phyloP scores from a whole-genome alignment of 78 protist genomes.

The slime mould (Dictyostelium discoideum) region dicty_2.7 NC_007088.5:7778001-7778500 shows the following conservation, averaged over 20 bases:
- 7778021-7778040: slow-evolving; percentile 20
- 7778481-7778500: not conserved
- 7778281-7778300: slow-evolving; percentile 65
- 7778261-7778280: slow-evolving; percentile 57
- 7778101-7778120: slow-evolving; percentile 52
- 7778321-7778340: slow-evolving; percentile 41
- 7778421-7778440: slow-evolving; percentile 55
- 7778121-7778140: too few relatives aligned
- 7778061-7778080: slow-evolving; percentile 54
- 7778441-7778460: slow-evolving; percentile 15
- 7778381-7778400: not conserved
- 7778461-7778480: slow-evolving; percentile 18
- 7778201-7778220: not conserved
- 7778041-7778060: slow-evolving; percentile 63
- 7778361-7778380: slow-evolving; percentile 60
- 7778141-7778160: too few relatives aligned
- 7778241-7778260: slow-evolving; percentile 65
- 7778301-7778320: slow-evolving; percentile 13
- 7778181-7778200: not conserved
- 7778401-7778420: slow-evolving; percentile 11
- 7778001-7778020: slow-evolving; percentile 23
- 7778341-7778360: slow-evolving; percentile 41
- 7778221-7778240: slow-evolving; percentile 14
- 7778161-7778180: not conserved
- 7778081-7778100: slow-evolving; percentile 50